Evolutionary conservation across 2,329 filamentous ascomycete genomes (phyloP).

Genomic region (Sarocladium oryzae): DNA sequence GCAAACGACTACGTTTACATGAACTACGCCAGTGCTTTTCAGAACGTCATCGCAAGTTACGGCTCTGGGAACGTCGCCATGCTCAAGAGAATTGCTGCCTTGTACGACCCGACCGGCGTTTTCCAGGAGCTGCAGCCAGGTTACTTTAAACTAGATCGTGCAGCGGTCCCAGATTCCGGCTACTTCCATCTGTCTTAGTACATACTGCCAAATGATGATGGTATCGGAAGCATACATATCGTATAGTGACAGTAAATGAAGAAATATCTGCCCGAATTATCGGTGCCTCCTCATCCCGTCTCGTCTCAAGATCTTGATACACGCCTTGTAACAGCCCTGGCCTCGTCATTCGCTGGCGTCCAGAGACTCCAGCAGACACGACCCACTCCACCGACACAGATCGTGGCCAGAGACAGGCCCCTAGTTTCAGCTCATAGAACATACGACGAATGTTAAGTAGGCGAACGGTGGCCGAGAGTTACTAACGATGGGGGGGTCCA

Average conservation of each 20-base stretch:
- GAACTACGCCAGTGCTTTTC: constrained; percentile 30
- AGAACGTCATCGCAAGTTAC: not conserved
- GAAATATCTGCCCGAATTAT: not conserved
- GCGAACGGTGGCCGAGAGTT: not conserved
- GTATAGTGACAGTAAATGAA: not conserved
- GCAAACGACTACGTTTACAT: constrained; percentile 27
- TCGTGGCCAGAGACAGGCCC: not conserved
- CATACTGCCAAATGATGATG: too few species aligned
- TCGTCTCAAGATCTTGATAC: not conserved
- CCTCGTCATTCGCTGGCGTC: not conserved
- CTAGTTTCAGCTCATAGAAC: not conserved
- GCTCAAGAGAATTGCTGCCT: not conserved
- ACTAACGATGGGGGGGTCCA: not conserved
- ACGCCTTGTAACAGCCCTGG: not conserved
- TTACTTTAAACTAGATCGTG: too few species aligned
- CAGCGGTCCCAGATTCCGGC: too few species aligned
- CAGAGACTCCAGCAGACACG: not conserved
- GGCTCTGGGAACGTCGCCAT: not conserved
- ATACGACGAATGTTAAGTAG: not conserved
- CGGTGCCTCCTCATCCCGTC: not conserved
- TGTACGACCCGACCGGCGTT: not conserved
- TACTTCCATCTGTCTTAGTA: too few species aligned
- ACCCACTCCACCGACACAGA: not conserved
- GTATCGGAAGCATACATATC: too few species aligned
- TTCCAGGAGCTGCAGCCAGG: too few species aligned